Percentiles rank a stretch among this genome's conserved stretches.
Conservation (phyloP, 73 alveolate species). For the Blepharisma japonicum region DNA sequence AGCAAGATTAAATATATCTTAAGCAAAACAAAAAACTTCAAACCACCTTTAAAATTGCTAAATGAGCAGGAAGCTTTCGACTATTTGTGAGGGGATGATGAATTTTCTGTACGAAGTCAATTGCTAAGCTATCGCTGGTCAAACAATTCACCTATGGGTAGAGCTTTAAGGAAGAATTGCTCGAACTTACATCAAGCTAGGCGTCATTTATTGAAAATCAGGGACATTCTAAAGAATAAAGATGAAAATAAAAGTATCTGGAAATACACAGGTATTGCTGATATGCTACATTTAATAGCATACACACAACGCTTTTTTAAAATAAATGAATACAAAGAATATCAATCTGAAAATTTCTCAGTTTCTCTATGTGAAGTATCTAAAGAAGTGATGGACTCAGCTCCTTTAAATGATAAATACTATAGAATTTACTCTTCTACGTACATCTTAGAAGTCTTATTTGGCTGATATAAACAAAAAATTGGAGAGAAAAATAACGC, state of each 20-base stretch:
- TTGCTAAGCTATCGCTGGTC: background rate
- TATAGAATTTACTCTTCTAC: conserved; percentile 54
- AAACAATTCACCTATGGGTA: background rate
- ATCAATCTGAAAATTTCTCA: conserved; percentile 37
- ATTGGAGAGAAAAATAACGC: conserved; percentile 64
- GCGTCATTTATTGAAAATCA: background rate
- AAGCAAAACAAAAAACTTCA: background rate
- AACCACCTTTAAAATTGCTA: background rate
- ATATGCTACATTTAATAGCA: conserved; percentile 48
- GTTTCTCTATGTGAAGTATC: conserved; percentile 59
- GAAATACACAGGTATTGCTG: conserved; percentile 47
- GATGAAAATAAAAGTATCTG: background rate
- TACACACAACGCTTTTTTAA: conserved; percentile 52
- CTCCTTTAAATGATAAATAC: conserved; percentile 27
- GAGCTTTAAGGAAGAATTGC: background rate
- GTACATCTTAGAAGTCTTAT: conserved; percentile 58
- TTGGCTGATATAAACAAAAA: conserved; percentile 63
- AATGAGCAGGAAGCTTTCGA: background rate
- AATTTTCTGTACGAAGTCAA: background rate
- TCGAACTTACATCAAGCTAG: background rate
- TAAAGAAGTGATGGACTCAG: background rate
- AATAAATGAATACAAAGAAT: conserved; percentile 33
- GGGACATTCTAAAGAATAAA: background rate
- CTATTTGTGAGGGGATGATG: background rate
- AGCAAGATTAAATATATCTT: conserved; percentile 41